These are phyloP conservation scores for Apiospora koreana DNA, from an alignment of 2,329 filamentous ascomycete species.

Conservation along the genomic window DNA sequence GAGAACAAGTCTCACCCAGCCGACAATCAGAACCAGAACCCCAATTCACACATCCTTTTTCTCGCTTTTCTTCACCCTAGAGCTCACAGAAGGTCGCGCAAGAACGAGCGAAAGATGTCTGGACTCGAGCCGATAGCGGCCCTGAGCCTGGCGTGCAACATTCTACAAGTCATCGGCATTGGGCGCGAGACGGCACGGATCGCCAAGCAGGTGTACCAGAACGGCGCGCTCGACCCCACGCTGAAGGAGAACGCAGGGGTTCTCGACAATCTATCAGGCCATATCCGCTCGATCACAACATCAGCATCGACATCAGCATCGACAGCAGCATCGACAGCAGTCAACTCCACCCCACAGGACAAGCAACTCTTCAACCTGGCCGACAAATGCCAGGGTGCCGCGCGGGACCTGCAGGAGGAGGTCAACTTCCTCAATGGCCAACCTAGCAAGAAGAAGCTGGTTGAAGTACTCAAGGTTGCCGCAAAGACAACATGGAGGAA, in stretches of 20 bases:
- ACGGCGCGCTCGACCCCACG: conserved; percentile 1
- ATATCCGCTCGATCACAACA: background rate
- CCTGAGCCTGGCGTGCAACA: conserved; percentile 27
- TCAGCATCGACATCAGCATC: background rate
- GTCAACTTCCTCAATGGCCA: conserved; percentile 12
- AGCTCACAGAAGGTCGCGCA: background rate
- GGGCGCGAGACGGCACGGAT: conserved; percentile 20
- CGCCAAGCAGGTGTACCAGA: conserved; percentile 21
- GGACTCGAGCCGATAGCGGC: conserved; percentile 18
- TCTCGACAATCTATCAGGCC: background rate
- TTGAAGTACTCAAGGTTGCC: conserved; percentile 11
- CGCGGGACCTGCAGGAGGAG: conserved; percentile 15
- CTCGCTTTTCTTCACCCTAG: too few species aligned
- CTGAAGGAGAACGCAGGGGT: background rate
- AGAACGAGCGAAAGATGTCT: conserved; percentile 8
- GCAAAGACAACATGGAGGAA: conserved; percentile 25
- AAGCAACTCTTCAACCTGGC: background rate
- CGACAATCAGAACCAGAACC: too few species aligned
- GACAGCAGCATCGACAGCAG: too few species aligned
- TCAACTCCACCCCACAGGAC: background rate
- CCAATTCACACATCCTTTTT: too few species aligned
- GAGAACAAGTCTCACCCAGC: too few species aligned
- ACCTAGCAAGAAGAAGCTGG: conserved; percentile 14
- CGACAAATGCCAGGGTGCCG: conserved; percentile 7
- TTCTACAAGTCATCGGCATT: conserved; percentile 25